Base-by-base conservation (phyloP, 2,329 filamentous ascomycete species). In the Fusarium sp. region DNA sequence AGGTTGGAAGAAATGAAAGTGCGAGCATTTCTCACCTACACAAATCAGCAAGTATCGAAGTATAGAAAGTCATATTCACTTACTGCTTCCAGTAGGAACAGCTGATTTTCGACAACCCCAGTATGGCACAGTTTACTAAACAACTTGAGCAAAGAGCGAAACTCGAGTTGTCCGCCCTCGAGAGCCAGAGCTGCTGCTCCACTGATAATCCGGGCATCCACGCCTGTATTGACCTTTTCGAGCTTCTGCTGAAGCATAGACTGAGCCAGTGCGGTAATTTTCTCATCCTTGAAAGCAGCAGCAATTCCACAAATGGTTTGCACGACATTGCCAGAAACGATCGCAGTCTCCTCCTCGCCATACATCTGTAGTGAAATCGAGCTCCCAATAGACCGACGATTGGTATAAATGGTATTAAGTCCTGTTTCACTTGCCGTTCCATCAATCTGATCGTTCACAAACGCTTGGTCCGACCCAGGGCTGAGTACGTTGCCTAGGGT, bases 191-290 rank as follows among this genome's bases (percentile, higher is more conserved):
- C 86, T 14, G 94, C 94, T 11, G 94, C 91, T 67, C 97, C 94
- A 21, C 89, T 90, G 60, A 98, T 92, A 66, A 99, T 96, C 61
- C 92, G 92, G 35, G 92, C 91, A 83, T 98, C 95, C 5, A 98
- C 93, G 9, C 88, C 84, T 66, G 89, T 86, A 77, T 90, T 96
- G 61, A 98, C 90, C 81, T 96, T 95, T 68, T 92, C 91, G 64
- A 98, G 89, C 81, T 99, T 98, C 79, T 99, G 96, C n/a, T 97
- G 84, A 29, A 99, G 89, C 91, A 99, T 98, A 2, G 94, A 97
- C 76, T 98, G 93, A 5, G 95, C 95, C 58, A 99, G 85, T 10
- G 95, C 95, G 11, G 93, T 96, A 60, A 99, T 97, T 82, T 98
- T 97, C 66, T 94, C 91, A 77, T 99, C 95, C 52, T 92, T 89